Conservation (phyloP, 2,329 filamentous ascomycete genomes). For the Fusarium nanum region DNA sequence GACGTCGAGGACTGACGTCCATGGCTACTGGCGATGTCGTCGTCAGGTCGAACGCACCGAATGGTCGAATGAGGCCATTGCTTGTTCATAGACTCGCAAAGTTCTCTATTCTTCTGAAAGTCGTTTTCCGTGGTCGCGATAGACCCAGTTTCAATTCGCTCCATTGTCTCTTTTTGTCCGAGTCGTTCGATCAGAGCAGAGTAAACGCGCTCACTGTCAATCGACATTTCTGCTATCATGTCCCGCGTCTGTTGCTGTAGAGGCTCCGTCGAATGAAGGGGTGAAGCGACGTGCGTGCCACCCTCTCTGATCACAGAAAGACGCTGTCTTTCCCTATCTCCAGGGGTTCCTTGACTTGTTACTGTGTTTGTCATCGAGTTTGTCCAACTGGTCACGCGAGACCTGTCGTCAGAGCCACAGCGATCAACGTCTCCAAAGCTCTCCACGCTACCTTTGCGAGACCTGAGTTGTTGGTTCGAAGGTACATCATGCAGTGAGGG, state of each 20-base stretch:
- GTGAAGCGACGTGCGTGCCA: conserved; percentile 55
- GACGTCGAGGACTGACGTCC: neutral
- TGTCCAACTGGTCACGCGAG: conserved; percentile 79
- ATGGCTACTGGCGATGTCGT: conserved; percentile 49
- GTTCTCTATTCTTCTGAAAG: neutral
- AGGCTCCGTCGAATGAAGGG: conserved; percentile 46
- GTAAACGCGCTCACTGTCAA: conserved; percentile 71
- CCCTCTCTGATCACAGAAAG: conserved; percentile 74
- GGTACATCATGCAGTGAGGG: conserved; percentile 63
- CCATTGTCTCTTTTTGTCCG: conserved; percentile 50
- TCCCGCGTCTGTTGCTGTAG: conserved; percentile 34
- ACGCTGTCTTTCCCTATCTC: conserved; percentile 65
- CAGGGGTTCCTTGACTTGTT: conserved; percentile 54
- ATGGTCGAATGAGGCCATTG: conserved; percentile 48
- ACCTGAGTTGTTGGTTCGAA: conserved; percentile 60
- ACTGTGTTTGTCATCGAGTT: conserved; percentile 70
- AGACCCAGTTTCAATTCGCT: neutral
- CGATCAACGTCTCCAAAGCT: conserved; percentile 58
- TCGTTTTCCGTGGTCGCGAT: conserved; percentile 1
- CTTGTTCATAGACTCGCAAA: neutral
- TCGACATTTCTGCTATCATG: conserved; percentile 44
- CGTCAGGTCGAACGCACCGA: conserved; percentile 49
- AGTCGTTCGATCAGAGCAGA: conserved; percentile 71
- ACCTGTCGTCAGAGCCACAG: conserved; percentile 62
- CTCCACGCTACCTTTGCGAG: conserved; percentile 66